These are phyloP conservation scores for Sordariomycetes sp. DNA, from an alignment of 2,329 filamentous ascomycete species.

Conservation along the genomic window DNA sequence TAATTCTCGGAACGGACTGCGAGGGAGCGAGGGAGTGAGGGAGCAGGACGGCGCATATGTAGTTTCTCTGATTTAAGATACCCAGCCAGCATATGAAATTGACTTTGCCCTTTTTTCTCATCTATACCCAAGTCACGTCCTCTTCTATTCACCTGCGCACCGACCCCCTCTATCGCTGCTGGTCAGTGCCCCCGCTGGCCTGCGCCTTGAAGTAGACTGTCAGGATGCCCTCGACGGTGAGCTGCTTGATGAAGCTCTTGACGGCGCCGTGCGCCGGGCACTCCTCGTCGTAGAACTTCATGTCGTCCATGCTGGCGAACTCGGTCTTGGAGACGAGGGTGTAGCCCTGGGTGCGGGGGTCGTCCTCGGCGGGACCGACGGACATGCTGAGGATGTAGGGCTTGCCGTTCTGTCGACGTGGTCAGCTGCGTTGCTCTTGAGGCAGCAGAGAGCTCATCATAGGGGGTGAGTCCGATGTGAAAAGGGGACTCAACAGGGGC, in stretches of 20 bases:
- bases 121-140: no score
- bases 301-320: conserved; percentile 57
- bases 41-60: no score
- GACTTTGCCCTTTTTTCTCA: no score
- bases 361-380: conserved; percentile 44
- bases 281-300: conserved; percentile 58
- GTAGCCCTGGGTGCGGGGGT: conserved; percentile 55
- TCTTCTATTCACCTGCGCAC: no score
- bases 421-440: neutral
- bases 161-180: neutral
- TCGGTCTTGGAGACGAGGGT: conserved; percentile 54
- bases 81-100: neutral
- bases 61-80: neutral
- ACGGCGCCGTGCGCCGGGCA: conserved; percentile 33
- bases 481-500: no score
- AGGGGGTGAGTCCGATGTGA: no score
- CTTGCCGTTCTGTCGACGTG: conserved; percentile 52
- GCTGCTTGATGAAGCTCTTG: conserved; percentile 22
- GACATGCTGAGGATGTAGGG: conserved; percentile 55
- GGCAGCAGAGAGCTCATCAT: neutral
- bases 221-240: conserved; percentile 25
- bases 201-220: conserved; percentile 31
- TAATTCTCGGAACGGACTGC: neutral
- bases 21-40: no score
- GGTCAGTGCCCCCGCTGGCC: conserved; percentile 7